A percentile compares a stretch with the other conserved stretches of the same genome.
Evolutionary conservation across 1,139 yeast genomes (phyloP).

Genomic region (Debaryomycetaceae sp.): DNA sequence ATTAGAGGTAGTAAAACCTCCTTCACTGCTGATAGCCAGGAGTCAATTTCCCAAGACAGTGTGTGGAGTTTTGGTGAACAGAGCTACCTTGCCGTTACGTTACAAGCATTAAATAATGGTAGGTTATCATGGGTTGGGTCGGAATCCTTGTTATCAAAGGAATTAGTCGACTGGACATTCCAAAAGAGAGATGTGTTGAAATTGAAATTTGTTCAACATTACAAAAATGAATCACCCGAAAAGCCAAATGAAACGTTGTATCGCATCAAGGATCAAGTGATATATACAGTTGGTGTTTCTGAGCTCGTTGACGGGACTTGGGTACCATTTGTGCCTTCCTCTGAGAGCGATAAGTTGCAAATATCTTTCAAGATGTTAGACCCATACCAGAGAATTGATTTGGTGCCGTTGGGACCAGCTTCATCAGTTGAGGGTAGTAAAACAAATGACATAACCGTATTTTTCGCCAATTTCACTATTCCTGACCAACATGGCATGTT

Average conservation of each 20-base stretch:
- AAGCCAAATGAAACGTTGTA: conserved; percentile 46
- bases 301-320: conserved; percentile 62
- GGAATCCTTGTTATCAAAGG: conserved; percentile 49
- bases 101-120: conserved; percentile 79
- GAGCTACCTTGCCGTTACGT: conserved; percentile 71
- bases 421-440: conserved; percentile 28
- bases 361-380: conserved; percentile 87
- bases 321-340: conserved; percentile 55
- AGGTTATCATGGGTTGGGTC: conserved; percentile 83
- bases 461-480: conserved; percentile 51
- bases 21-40: conserved; percentile 45
- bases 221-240: conserved; percentile 45
- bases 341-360: conserved; percentile 61
- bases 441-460: conserved; percentile 35
- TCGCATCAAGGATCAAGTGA: conserved; percentile 68
- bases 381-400: conserved; percentile 82
- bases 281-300: conserved; percentile 63
- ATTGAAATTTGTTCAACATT: conserved; percentile 49
- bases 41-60: conserved; percentile 41
- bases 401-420: conserved; percentile 43
- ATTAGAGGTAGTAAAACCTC: conserved; percentile 68
- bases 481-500: conserved; percentile 99
- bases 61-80: conserved; percentile 84
- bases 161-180: conserved; percentile 71
- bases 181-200: conserved; percentile 65